phyloP scores from a whole-genome alignment of 805 yeast species.

The Metschnikowia sp. region DNA sequence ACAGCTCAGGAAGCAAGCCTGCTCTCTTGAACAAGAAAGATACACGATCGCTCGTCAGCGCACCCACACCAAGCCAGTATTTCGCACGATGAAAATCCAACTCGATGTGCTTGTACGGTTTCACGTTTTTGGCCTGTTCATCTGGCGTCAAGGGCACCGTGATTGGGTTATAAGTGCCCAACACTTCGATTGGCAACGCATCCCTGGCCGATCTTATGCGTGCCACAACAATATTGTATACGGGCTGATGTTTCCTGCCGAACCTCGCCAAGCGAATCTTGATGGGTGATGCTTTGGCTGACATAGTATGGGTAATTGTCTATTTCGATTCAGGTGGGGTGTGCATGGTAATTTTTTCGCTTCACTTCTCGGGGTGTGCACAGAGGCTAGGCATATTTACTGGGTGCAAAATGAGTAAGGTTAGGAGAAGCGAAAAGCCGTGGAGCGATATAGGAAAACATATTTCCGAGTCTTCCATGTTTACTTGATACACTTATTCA shows the following conservation, averaged over 20 bases:
- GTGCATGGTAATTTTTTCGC: no score
- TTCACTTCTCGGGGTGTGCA: no score
- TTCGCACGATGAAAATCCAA: constrained; percentile 86
- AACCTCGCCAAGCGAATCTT: constrained; percentile 89
- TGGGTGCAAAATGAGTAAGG: no score
- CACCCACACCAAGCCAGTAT: constrained; percentile 98
- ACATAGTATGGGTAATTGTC: constrained; percentile 3
- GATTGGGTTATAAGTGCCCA: constrained; percentile 89
- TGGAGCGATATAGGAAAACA: no score
- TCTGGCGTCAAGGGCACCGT: constrained; percentile 66
- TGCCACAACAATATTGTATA: constrained; percentile 89
- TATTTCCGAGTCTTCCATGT: no score
- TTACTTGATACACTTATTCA: no score
- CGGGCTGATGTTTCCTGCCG: constrained; percentile 84
- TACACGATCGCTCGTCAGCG: constrained; percentile 86
- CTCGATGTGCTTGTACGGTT: constrained; percentile 73
- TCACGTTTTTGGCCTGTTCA: constrained; percentile 53
- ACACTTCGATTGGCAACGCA: constrained; percentile 86
- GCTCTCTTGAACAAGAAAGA: constrained; percentile 72
- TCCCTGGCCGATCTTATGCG: constrained; percentile 75
- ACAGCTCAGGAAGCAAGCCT: constrained; percentile 59
- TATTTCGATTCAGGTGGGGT: no score
- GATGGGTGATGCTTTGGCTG: constrained; percentile 41
- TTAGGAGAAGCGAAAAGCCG: no score
- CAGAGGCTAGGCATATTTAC: no score